Conservation (phyloP, 176 grass and related monocot species). For the Aegilops bicornis region DNA sequence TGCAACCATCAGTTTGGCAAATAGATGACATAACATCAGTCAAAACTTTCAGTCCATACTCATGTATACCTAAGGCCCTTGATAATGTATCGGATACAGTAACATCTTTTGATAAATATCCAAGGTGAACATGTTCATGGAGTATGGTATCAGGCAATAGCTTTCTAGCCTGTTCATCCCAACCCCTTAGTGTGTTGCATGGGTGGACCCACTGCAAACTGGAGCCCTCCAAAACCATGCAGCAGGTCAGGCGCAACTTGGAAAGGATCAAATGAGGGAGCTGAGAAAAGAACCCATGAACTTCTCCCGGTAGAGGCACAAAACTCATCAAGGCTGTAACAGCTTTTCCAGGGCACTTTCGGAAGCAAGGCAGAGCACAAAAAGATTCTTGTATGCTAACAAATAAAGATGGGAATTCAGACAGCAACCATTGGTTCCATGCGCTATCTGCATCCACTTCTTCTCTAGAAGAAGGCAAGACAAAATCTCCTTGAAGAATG, state of each 20-base stretch:
- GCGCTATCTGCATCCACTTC: slow-evolving; percentile 4
- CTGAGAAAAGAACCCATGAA: slow-evolving; percentile 9
- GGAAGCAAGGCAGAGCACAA: not conserved
- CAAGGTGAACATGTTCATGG: slow-evolving; percentile 3
- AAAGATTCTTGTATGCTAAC: not conserved
- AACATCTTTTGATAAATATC: not conserved
- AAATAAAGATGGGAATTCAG: slow-evolving; percentile 15
- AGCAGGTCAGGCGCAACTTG: not conserved
- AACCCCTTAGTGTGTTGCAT: slow-evolving; percentile 10
- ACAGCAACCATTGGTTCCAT: slow-evolving; percentile 6
- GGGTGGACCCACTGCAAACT: slow-evolving; percentile 6
- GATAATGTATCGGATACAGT: not conserved
- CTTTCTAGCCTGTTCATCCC: not conserved
- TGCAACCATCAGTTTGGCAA: slow-evolving; percentile 2
- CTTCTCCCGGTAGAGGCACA: slow-evolving; percentile 9
- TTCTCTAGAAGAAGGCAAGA: slow-evolving; percentile 12
- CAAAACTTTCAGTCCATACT: slow-evolving; percentile 12
- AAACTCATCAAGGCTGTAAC: slow-evolving; percentile 7
- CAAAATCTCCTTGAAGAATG: slow-evolving; percentile 21
- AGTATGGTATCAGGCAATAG: not conserved
- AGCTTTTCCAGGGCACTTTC: not conserved
- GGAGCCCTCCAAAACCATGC: slow-evolving; percentile 6
- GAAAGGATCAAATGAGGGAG: slow-evolving; percentile 20
- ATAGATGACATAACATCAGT: not conserved
- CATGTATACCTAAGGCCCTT: slow-evolving; percentile 1